Base-by-base conservation (phyloP, 768 basidiomycete species). In the Boletus coccyginus region DNA sequence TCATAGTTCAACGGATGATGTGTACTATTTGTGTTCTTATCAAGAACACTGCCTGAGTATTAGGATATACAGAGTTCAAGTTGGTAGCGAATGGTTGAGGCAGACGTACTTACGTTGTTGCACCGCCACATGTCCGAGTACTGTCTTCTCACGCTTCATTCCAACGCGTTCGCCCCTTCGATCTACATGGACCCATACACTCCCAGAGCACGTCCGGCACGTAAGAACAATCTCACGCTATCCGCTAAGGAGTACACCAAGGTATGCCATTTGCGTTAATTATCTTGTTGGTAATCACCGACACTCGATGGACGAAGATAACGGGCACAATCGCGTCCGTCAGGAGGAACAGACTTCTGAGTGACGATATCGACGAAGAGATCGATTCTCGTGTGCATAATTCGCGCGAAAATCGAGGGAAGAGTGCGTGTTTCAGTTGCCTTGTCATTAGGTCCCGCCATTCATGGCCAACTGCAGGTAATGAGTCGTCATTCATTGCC, bases 251-350 rank as follows among this genome's bases (percentile, higher is more conserved):
- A 92, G 62, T 89, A 88, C 62, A 83, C 82, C 24, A 90, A 91
- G 76, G 89, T 81, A 58, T 32, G 68, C 32, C n/a, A 11, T 36
- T 7, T 52, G 46, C 29, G 49, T 27, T 24, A 11, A 17, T 33
- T 42, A 8, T 19, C 19, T 48, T 41, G n/a, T 7, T 29, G 16
- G 29, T 51, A 32, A 27, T 52, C 45, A 27, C 39, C 31, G 50
- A 61, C 35, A 19, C 42, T 41, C 43, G 53, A 52, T 63, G 56
- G 51, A 24, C 21, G 43, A 60, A 92, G 90, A 84, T 92, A 62
- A 84, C 90, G 8, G 87, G 87, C 11, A 92, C 90, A 3, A 90
- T 92, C 75, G 89, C 89, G 63, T 89, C 88, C 27, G 84, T 87
- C 16, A 78, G 90, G 51, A 79, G 86, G 49, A 84, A 81, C 64